Percentiles rank a stretch among this genome's conserved stretches.
Conservation (phyloP, 208 protist species). For the Crithidia thermophila region DNA sequence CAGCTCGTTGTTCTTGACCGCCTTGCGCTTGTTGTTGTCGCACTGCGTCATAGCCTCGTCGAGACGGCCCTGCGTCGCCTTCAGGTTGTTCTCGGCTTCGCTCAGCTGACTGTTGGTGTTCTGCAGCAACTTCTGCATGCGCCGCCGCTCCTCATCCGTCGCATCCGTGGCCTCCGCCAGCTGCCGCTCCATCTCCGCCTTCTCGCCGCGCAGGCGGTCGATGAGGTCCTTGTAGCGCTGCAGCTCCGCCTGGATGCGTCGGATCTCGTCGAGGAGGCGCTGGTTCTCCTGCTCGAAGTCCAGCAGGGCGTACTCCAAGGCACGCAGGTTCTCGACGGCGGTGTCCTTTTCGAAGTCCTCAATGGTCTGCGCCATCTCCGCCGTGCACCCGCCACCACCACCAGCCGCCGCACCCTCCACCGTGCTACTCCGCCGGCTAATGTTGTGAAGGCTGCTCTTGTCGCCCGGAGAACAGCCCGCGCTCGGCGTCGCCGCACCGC, state of each 20-base stretch:
- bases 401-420: too few species aligned
- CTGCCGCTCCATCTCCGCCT: conserved; percentile 48
- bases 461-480: not conserved
- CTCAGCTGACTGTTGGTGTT: conserved; percentile 44
- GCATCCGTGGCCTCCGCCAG: conserved; percentile 24
- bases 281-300: conserved; percentile 69
- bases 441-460: not conserved
- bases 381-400: conserved; percentile 9
- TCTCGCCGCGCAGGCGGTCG: conserved; percentile 47
- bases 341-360: conserved; percentile 66
- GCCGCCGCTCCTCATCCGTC: conserved; percentile 45
- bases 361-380: conserved; percentile 26
- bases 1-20: conserved; percentile 49
- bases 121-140: conserved; percentile 37
- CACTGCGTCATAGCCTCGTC: conserved; percentile 32
- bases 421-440: not conserved
- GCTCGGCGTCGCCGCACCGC: conserved; percentile 14
- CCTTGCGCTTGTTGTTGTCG: conserved; percentile 44
- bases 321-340: conserved; percentile 53
- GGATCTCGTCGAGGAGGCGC: conserved; percentile 48
- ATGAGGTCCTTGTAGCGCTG: conserved; percentile 53
- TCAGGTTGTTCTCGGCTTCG: conserved; percentile 39
- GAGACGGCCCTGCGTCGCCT: conserved; percentile 37
- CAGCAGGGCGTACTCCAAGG: conserved; percentile 51
- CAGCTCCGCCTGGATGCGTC: conserved; percentile 41